Base-by-base conservation (phyloP, 768 basidiomycete genomes). In the Suillus weaverae region DNA sequence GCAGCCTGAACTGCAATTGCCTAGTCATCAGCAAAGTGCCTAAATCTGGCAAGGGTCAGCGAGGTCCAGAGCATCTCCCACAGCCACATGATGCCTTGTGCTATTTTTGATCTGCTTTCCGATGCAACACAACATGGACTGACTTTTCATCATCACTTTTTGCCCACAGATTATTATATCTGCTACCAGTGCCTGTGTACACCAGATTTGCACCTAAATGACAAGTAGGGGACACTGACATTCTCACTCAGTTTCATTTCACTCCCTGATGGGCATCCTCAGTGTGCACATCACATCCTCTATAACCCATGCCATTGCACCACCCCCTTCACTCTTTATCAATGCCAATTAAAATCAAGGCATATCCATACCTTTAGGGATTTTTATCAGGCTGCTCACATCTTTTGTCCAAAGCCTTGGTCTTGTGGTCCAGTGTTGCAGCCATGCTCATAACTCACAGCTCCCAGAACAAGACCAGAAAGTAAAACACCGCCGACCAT, bases 341-440 rank as follows among this genome's bases (percentile, higher is more conserved):
- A 55, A 50, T 26, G 46, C 69, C 38, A 60, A 43, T 46, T 18
- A 48, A 46, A 63, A 74, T 59, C 61, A 70, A 50, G 60, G 67
- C 64, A 79, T 81, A 67, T 79, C 80, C 59, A 79, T 82, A 60
- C 78, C 78, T n/a, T 71, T 77, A 14, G 81, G 81, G 22, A 82
- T 82, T 64, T 72, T 72, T 55, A 80, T 89, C 61, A 94, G 94
- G 32, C 85, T 97, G 46, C 74, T 94, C 14, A 91, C 94, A 18
- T 92, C 90, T 6, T 92, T 91, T 72, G 81, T 96, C n/a, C 95
- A 97, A 77, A 92, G 91, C 26, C 81, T 95, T 11, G 95, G 95
- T 22, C 84, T 98, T 48, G 96, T 95, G 32, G 88, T 98, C 62
- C 95, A 97, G 74, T 88, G 95, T 66, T 95, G 96, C 81, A 94